These are phyloP conservation scores for Fusarium acutatum DNA, from an alignment of 2,329 filamentous ascomycete species.

Conservation along the genomic window DNA sequence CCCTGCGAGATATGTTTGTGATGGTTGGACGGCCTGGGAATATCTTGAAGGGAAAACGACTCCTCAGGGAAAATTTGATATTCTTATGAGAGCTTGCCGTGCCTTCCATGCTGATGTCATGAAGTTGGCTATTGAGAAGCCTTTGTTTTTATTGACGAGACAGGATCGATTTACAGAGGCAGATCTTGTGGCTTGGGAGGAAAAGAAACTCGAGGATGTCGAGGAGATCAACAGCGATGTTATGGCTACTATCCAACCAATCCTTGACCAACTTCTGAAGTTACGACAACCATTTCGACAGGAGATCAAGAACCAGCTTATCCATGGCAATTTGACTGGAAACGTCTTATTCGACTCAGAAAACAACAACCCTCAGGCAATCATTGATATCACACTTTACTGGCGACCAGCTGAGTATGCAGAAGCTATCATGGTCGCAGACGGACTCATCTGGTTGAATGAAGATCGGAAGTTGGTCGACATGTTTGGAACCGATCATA, in stretches of 20 bases:
- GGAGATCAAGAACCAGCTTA: neutral
- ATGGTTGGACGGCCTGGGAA: slow-evolving; percentile 1
- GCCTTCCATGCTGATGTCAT: neutral
- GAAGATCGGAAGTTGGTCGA: neutral
- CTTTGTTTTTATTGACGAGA: neutral
- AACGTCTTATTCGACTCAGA: neutral
- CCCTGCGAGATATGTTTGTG: neutral
- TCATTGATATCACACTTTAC: slow-evolving; percentile 15
- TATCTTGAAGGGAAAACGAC: neutral
- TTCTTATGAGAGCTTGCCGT: neutral
- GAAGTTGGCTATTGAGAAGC: neutral
- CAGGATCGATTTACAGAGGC: slow-evolving; percentile 5
- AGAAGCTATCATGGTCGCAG: slow-evolving; percentile 10
- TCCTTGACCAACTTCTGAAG: neutral
- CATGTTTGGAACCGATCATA: neutral
- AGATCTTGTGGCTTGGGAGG: slow-evolving; percentile 1
- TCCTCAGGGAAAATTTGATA: neutral
- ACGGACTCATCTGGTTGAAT: neutral
- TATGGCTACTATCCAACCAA: neutral
- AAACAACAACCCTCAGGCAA: neutral
- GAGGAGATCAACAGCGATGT: neutral
- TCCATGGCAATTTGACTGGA: slow-evolving; percentile 11
- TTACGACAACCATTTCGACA: neutral
- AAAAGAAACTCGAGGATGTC: neutral
- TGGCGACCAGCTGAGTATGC: slow-evolving; percentile 7